Base-by-base conservation (phyloP, 1,139 yeast species). In the Saccharomycopsis crataegensis region DNA sequence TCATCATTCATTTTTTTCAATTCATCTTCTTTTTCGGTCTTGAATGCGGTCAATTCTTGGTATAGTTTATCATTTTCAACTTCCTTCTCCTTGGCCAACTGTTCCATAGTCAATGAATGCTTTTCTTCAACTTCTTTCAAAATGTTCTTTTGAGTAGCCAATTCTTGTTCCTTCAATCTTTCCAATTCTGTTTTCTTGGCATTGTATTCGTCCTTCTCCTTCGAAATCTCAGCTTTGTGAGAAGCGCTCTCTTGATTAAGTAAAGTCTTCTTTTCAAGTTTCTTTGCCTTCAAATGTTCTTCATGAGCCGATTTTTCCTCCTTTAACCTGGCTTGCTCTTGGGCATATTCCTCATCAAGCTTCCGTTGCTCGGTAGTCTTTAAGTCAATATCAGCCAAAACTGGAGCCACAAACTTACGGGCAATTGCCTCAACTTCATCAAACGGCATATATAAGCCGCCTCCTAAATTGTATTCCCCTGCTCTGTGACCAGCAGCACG, bases 361-460 rank as follows among this genome's bases (percentile, higher is more conserved):
- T 77, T 79, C 62, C 96, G 80, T 69, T 88, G 94, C 43, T 79
- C 75, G 36, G 72, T 76, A 16, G 95, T 96, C 67, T 87, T 84
- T 52, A 75, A 72, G 62, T 78, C 74, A 63, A 93, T 82, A 67
- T 89, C 94, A 49, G 74, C 75, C 64, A 93, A 73, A n/a, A 91
- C 93, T 9, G 99, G 99, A 58, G 78, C 76, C 56, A 93, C 96
- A 64, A 87, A 76, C 53, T 83, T 77, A 55, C 82, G 72, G n/a
- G 98, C 98, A 74, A 93, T 80, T 53, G 78, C 78, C 59, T 86
- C 86, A 59, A 93, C 80, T 65, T 91, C 96, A 32, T 75, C 77
- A 59, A 79, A 86, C 50, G 86, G 75, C 77, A 91, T 82, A 63
- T 79, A 80, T 61, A 88, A 76, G 2, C 98, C 98, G 61, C 96